Evolutionary conservation across 2,329 filamentous ascomycete species (phyloP).

Genomic region (Chaetomiaceae sp.): DNA sequence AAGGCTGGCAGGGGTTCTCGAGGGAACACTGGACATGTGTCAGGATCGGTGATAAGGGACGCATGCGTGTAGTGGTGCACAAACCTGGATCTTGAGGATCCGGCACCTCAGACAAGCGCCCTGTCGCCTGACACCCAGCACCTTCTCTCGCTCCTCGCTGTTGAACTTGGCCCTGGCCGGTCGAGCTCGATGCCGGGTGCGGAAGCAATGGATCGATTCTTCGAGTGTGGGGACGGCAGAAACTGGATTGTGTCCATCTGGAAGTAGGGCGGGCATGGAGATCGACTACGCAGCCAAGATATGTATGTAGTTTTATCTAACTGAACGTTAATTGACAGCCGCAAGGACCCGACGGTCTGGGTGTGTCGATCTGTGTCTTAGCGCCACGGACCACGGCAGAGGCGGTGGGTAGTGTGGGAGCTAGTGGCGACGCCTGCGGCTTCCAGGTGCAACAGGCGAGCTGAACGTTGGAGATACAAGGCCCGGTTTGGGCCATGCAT

Average conservation of each 20-base stretch:
- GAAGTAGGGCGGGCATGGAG: not conserved
- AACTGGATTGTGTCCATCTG: not conserved
- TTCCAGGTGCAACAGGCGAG: not conserved
- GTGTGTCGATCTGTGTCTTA: no score
- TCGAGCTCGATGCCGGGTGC: conserved; percentile 1
- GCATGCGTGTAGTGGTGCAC: not conserved
- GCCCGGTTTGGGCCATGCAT: conserved; percentile 1
- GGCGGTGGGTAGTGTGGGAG: not conserved
- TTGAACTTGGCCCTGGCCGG: conserved; percentile 20
- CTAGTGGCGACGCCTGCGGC: not conserved
- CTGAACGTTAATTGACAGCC: no score
- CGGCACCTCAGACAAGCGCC: conserved; percentile 27
- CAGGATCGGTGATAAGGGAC: no score
- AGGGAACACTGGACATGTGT: conserved; percentile 26
- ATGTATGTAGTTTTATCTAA: no score
- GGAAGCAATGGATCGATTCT: conserved; percentile 16
- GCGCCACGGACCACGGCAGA: not conserved
- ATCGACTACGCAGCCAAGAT: no score
- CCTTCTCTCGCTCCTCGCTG: conserved; percentile 21
- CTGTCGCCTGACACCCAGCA: conserved; percentile 24
- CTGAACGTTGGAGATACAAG: conserved; percentile 6
- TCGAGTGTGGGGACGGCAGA: conserved; percentile 9
- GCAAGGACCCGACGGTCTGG: no score
- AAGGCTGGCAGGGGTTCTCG: conserved; percentile 26
- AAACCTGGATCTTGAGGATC: conserved; percentile 28